Base-by-base conservation (phyloP, 1,284 basidiomycete species). In the Ustilago bromivora region DNA sequence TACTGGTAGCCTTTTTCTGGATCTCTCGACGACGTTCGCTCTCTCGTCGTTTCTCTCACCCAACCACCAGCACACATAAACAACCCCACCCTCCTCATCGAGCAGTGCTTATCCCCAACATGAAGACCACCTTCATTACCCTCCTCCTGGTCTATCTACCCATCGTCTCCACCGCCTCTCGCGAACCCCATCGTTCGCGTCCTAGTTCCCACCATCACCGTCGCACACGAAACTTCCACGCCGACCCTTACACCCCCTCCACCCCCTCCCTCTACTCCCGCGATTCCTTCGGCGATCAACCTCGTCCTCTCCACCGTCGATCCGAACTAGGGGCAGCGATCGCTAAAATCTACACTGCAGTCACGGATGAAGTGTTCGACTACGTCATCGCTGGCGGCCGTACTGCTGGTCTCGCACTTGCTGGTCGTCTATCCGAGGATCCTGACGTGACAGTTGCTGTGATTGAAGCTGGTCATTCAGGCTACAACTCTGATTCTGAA, bases 331-430 rank as follows among this genome's bases (percentile, higher is more conserved):
- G 70, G 8, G 56, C 66, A 3, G 66, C 75, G 36, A 77, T 77
- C 66, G 75, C 75, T 23, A 63, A 67, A 12, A 47, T 47, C 10
- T 77, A 71, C 66, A 65, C 61, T 31, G 41, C 54, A 28, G 66
- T 77, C 5, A 40, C 70, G 8, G 59, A 65, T 36, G 32, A 70
- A 15, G 70, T 77, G 4, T 77, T 77, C 41, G 91, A 92, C 87
- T 92, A 92, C 61, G 93, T 97, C 38, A 93, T 98, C 78, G 94
- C 98, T 41, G 96, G 96, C 15, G 96, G 95, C 53, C 96, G 96
- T 1, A 95, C 95, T 23, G 94, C 91, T 1, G 96, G 96, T 15
- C 89, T 99, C 32, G 93, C 95, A 5, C 88, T 99, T 34, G 95
- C 95, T 0, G 92, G 91, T 83, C 94, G 94, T 31, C 89, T 99